Evolutionary conservation across 129 eudicot species (phyloP).

Genomic region (Centrapalus pauciflorus): DNA sequence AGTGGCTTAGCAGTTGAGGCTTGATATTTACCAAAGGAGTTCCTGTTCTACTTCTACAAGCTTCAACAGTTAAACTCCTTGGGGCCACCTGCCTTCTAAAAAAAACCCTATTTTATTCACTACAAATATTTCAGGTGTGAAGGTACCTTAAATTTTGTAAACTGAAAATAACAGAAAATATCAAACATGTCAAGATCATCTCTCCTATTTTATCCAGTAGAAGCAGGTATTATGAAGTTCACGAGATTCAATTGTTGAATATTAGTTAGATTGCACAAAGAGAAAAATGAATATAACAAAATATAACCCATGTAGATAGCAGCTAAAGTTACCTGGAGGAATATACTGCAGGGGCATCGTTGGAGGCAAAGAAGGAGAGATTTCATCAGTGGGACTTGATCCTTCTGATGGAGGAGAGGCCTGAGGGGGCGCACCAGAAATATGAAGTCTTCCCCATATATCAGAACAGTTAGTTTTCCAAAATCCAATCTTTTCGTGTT

Average conservation of each 20-base stretch:
- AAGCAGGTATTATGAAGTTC: not conserved
- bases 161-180: no score
- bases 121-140: no score
- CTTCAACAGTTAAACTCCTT: no score
- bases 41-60: no score
- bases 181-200: no score
- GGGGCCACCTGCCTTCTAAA: no score
- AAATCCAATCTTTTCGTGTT: conserved; percentile 85
- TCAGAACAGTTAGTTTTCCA: conserved; percentile 98
- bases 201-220: no score
- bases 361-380: conserved; percentile 60
- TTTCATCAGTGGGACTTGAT: conserved; percentile 31
- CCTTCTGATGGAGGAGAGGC: conserved; percentile 36
- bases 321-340: conserved; percentile 48
- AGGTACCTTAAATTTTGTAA: no score
- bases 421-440: conserved; percentile 41
- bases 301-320: not conserved
- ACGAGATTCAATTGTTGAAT: not conserved
- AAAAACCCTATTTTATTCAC: no score
- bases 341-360: conserved; percentile 32
- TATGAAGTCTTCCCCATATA: conserved; percentile 71
- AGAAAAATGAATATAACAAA: not conserved
- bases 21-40: no score
- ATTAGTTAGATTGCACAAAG: not conserved
- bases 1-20: no score